These are phyloP conservation scores for Boeremia exigua DNA, from an alignment of 2,329 filamentous ascomycete species.

Conservation along the genomic window DNA sequence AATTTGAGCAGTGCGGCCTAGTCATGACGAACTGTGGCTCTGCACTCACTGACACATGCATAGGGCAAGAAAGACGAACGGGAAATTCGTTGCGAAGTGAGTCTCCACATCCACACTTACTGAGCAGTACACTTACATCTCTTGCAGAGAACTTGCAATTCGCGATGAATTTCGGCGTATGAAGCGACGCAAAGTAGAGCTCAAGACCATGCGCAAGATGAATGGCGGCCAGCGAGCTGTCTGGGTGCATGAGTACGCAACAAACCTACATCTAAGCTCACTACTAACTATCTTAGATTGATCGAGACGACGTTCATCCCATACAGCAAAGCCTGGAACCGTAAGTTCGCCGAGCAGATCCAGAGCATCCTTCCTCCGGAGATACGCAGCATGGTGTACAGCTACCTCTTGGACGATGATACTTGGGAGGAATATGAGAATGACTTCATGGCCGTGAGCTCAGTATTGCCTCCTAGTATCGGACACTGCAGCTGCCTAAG, in stretches of 20 bases:
- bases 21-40: neutral
- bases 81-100: neutral
- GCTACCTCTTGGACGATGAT: neutral
- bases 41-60: neutral
- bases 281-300: neutral
- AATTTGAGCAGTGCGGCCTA: neutral
- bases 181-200: neutral
- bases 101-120: neutral
- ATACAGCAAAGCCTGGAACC: constrained; percentile 1
- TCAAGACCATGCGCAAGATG: neutral
- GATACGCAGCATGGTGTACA: neutral
- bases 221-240: neutral
- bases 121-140: neutral
- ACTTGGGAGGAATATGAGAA: neutral
- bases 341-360: neutral
- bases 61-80: neutral
- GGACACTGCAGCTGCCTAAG: neutral
- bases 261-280: neutral
- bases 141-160: neutral
- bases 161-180: neutral
- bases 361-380: neutral
- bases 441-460: neutral
- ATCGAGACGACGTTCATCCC: neutral
- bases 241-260: neutral
- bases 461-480: neutral